A percentile compares a stretch with the other conserved stretches of the same genome.
Conservation (phyloP, 768 basidiomycete genomes). For the Tulasnella calospora region DNA sequence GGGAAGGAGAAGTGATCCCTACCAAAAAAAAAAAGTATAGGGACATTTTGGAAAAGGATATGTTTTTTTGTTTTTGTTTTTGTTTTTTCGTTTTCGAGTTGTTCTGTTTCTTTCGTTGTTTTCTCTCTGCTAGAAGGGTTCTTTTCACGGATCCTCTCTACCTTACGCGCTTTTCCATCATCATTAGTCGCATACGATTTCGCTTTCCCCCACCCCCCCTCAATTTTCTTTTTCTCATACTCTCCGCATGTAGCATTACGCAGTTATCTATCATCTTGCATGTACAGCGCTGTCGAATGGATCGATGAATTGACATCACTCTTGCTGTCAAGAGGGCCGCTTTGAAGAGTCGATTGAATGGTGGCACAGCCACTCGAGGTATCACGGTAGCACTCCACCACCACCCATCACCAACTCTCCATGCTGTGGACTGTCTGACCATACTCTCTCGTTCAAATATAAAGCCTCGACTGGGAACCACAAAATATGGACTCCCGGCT, state of each 20-base stretch:
- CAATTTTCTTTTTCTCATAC: not conserved
- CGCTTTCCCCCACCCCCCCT: not conserved
- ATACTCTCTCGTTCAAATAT: too few relatives aligned
- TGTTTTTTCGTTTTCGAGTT: not conserved
- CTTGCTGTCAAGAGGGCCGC: too few relatives aligned
- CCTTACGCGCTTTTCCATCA: not conserved
- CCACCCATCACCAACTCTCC: too few relatives aligned
- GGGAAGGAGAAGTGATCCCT: slow-evolving; percentile 13
- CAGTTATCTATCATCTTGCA: slow-evolving; percentile 1
- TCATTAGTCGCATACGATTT: not conserved
- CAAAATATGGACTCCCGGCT: too few relatives aligned
- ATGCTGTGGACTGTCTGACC: too few relatives aligned
- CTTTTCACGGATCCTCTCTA: not conserved
- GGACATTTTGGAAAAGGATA: not conserved
- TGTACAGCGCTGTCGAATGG: not conserved
- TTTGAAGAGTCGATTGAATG: too few relatives aligned
- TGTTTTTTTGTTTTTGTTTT: not conserved
- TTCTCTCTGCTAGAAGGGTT: not conserved
- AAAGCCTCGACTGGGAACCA: too few relatives aligned
- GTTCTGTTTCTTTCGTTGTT: not conserved
- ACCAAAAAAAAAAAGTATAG: too few relatives aligned
- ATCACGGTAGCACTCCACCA: too few relatives aligned
- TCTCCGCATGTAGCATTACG: not conserved
- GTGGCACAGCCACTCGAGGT: too few relatives aligned
- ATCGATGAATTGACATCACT: not conserved